phyloP scores from a whole-genome alignment of 169 alveolate genomes.

The Blepharisma undulans region DNA sequence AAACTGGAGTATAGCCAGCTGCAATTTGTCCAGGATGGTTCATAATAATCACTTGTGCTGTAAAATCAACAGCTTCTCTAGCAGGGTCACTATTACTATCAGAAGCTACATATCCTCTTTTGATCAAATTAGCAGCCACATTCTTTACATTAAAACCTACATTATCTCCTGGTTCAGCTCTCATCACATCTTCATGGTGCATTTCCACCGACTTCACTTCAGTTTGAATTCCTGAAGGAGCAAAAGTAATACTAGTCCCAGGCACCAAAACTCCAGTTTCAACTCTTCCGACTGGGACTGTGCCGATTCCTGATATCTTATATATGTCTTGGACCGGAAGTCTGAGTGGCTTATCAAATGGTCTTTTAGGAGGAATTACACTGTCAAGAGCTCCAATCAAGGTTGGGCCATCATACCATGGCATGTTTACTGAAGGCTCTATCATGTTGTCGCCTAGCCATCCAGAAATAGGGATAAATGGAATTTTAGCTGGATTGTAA shows the following conservation, averaged over 20 bases:
- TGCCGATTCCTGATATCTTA: slow-evolving; percentile 99
- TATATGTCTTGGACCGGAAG: slow-evolving; percentile 97
- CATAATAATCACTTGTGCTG: slow-evolving; percentile 95
- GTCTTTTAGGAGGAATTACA: slow-evolving; percentile 97
- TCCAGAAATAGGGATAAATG: slow-evolving; percentile 98
- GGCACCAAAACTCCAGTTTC: slow-evolving; percentile 97
- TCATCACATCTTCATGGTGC: slow-evolving; percentile 96
- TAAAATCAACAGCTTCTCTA: slow-evolving; percentile 92
- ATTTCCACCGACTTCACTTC: slow-evolving; percentile 98
- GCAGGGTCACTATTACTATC: slow-evolving; percentile 98
- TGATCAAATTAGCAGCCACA: slow-evolving; percentile 94
- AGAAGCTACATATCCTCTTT: slow-evolving; percentile 96
- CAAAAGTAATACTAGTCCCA: slow-evolving; percentile 92
- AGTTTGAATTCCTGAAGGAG: slow-evolving; percentile 95
- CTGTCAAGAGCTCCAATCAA: slow-evolving; percentile 96
- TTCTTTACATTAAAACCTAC: slow-evolving; percentile 97
- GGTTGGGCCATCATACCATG: slow-evolving; percentile 97
- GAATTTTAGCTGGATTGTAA: slow-evolving; percentile 95
- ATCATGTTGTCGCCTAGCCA: slow-evolving; percentile 97
- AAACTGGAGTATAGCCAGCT: slow-evolving; percentile 97
- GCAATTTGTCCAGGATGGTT: slow-evolving; percentile 98
- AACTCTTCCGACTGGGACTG: slow-evolving; percentile 99
- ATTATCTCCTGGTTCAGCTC: slow-evolving; percentile 98
- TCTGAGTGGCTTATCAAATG: slow-evolving; percentile 96
- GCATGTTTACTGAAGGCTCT: slow-evolving; percentile 94